phyloP scores from a whole-genome alignment of 2,329 filamentous ascomycete genomes.

The Tolypocladium ovalisporum region DNA sequence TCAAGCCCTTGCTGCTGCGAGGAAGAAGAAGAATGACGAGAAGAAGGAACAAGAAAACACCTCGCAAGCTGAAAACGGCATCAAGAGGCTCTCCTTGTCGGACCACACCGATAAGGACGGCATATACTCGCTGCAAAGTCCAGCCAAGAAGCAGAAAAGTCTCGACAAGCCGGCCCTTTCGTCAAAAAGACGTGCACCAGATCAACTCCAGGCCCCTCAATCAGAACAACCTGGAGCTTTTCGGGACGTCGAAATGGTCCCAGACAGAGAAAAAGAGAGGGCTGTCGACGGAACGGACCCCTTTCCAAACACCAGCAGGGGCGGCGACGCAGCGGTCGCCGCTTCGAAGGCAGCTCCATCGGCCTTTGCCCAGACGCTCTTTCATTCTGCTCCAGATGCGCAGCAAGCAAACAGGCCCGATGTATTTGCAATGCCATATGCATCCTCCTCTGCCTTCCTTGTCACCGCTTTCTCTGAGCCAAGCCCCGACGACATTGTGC shows the following conservation, averaged over 20 bases:
- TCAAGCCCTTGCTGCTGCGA: slow-evolving; percentile 75
- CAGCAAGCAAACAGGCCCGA: slow-evolving; percentile 17
- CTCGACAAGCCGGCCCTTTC: not conserved
- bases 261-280: not conserved
- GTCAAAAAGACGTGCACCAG: not conserved
- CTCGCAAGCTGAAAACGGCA: slow-evolving; percentile 13
- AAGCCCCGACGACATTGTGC: slow-evolving; percentile 84
- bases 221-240: not conserved
- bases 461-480: slow-evolving; percentile 66
- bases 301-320: not conserved
- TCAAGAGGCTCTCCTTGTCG: slow-evolving; percentile 20
- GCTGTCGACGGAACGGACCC: not conserved
- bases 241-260: not conserved
- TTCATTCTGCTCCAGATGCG: slow-evolving; percentile 28
- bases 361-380: slow-evolving; percentile 43
- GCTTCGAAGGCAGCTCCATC: slow-evolving; percentile 30
- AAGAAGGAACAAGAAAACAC: slow-evolving; percentile 28
- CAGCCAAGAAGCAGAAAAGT: slow-evolving; percentile 14
- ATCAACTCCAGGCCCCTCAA: not conserved
- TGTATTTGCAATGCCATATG: slow-evolving; percentile 36
- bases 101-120: slow-evolving; percentile 19
- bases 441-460: slow-evolving; percentile 36
- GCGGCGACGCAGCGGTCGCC: slow-evolving; percentile 5
- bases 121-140: slow-evolving; percentile 2
- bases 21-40: slow-evolving; percentile 71